Evolutionary conservation across 257 asterid species (phyloP).

Genomic region (Lycium ferocissimum): DNA sequence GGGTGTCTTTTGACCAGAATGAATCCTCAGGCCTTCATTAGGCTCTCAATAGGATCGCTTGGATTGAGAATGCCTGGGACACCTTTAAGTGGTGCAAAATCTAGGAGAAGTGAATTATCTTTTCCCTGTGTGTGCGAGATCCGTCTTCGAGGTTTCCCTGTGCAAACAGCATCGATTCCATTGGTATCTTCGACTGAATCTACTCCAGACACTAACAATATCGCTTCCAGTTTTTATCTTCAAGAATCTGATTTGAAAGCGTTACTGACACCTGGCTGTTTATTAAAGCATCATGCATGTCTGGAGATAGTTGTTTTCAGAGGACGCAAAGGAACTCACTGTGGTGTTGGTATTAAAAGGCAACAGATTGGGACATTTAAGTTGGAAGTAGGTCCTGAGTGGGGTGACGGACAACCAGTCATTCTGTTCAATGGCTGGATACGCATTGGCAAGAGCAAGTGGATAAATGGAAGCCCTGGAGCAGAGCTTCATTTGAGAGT

Average conservation of each 20-base stretch:
- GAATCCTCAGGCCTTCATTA: constrained; percentile 92
- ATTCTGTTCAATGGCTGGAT: constrained; percentile 85
- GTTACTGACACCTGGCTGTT: constrained; percentile 72
- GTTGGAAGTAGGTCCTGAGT: constrained; percentile 84
- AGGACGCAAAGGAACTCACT: constrained; percentile 71
- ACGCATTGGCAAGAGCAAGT: constrained; percentile 78
- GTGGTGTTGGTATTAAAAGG: constrained; percentile 77
- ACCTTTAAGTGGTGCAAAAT: constrained; percentile 49
- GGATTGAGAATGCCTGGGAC: constrained; percentile 70
- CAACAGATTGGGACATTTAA: constrained; percentile 76
- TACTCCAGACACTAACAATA: constrained; percentile 57
- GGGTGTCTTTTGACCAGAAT: constrained; percentile 60
- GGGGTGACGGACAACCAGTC: constrained; percentile 78
- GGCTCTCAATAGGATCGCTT: constrained; percentile 81
- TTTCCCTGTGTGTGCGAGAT: constrained; percentile 85
- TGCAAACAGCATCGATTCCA: constrained; percentile 76
- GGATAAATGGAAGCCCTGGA: constrained; percentile 61
- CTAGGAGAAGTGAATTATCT: constrained; percentile 56
- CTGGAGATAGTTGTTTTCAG: constrained; percentile 76
- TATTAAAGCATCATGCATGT: constrained; percentile 64
- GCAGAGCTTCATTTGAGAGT: constrained; percentile 83
- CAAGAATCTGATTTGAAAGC: constrained; percentile 80
- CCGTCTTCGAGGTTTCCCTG: constrained; percentile 92
- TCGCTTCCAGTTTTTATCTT: constrained; percentile 78
- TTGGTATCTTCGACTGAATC: constrained; percentile 72